A percentile compares a stretch with the other conserved stretches of the same genome.
Evolutionary conservation across 2,329 filamentous ascomycete genomes (phyloP).

Genomic region (Verticillium klebahnii): DNA sequence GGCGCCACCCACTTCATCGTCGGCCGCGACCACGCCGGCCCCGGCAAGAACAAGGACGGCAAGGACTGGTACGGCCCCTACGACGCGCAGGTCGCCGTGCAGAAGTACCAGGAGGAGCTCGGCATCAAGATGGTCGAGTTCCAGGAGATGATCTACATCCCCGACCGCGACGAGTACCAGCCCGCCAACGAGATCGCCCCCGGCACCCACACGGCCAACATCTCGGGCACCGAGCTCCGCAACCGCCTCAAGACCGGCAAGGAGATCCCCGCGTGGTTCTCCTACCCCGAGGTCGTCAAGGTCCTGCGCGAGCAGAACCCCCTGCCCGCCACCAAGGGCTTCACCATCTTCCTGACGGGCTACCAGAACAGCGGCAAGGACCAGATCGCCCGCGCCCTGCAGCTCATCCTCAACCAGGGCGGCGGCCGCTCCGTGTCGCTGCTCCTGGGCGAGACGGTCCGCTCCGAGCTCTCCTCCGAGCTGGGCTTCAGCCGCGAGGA

Average conservation of each 20-base stretch:
- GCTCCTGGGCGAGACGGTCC: conserved; percentile 92
- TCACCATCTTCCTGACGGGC: conserved; percentile 96
- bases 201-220: conserved; percentile 81
- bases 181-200: conserved; percentile 85
- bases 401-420: conserved; percentile 97
- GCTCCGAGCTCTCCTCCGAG: conserved; percentile 86
- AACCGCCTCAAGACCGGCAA: conserved; percentile 84
- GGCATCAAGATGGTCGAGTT: conserved; percentile 99
- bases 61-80: conserved; percentile 98
- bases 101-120: conserved; percentile 94
- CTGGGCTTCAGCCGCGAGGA: conserved; percentile 93
- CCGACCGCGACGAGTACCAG: conserved; percentile 93
- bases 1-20: conserved; percentile 99
- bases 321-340: conserved; percentile 84
- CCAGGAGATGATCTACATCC: conserved; percentile 99
- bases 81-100: conserved; percentile 91
- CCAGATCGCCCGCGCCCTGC: conserved; percentile 88
- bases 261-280: conserved; percentile 99
- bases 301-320: conserved; percentile 96
- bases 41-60: conserved; percentile 96
- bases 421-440: conserved; percentile 92
- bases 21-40: conserved; percentile 94
- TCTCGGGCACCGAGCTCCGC: conserved; percentile 86
- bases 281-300: conserved; percentile 96
- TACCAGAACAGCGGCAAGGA: conserved; percentile 98